Base-by-base conservation (phyloP, 2,329 filamentous ascomycete genomes). In the Colletotrichum tanaceti region DNA sequence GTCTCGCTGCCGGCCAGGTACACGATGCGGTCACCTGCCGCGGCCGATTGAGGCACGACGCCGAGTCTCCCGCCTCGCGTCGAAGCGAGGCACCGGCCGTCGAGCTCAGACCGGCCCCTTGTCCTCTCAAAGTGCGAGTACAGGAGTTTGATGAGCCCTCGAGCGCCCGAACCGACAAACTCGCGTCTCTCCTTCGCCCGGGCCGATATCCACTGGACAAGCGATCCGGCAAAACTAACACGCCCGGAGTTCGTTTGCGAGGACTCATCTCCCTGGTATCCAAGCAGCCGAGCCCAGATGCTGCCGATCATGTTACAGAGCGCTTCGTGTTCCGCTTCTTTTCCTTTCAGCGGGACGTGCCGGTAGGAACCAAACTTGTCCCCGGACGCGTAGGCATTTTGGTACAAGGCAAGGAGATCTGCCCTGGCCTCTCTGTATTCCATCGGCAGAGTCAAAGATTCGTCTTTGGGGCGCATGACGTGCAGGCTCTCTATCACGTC, bases 351-450 rank as follows among this genome's bases (percentile, higher is more conserved):
- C n/a, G 58, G 47, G 3, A 61, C n/a, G 14, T 53, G 58, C 22
- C 38, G 58, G n/a, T 61, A 44, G 11, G 47, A 38, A 22, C 47
- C 58, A 43, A 61, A 54, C 38, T 43, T 54, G 24, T 61, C 58
- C 0, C 58, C 58, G 6, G 58, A 61, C 4, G 11, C 35, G 58
- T 61, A 44, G 3, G 41, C 38, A 5, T 54, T 53, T 20, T n/a
- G 7, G 22, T 61, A 61, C 24, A 61, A 20, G 2, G 6, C 20
- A 18, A 41, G 32, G 1, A 65, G 55, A 4, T 60, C 38, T 3
- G 20, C 16, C 4, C 14, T 32, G 1, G 54, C 46, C 7, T 44
- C 5, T 13, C 38, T 22, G 18, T 59, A 65, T 14, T 39, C 39
- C 20, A 11, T 2, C 14, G 62, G 44, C 3, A 59, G 35, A 18